Evolutionary conservation across 805 yeast species (phyloP), one percentile per base, ranked within the genome.

Genomic region (Myxozyma neotropica): DNA sequence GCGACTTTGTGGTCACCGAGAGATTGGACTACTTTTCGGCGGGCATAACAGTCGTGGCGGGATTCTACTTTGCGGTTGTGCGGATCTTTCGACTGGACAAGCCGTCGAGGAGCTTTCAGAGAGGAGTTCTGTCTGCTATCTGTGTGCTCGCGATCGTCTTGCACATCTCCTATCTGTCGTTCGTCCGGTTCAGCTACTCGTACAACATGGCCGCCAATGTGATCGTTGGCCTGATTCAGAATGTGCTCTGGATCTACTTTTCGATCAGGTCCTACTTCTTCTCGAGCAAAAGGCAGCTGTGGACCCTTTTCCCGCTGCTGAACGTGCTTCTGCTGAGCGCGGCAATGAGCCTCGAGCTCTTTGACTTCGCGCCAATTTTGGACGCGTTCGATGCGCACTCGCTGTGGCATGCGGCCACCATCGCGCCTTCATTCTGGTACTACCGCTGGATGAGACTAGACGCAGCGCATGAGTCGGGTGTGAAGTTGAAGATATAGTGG

Each of bases 121-220:
- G 85, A 19, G 54, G 60, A 7, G 15, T 71, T 1, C 77, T 85
- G 52, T 72, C 81, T 0, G 45, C 71, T 0, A 57, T 74, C 0
- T 83, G 89, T 54, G 56, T 78, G 0, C 57, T 75, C 0, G 80
- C 87, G 29, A 90, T 88, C 65, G 23, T 77, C 0, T 75, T 77
- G 15, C 99, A 93, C 72, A 77, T 94, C 12, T 70, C 81, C 35
- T 79, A 93, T 61, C 75, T 94, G 35, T 75, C 80, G 46, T 75
- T 81, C 13, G 71, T 81, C 10, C 87, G 86, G 66, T 93, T 97
- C 93, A 87, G 90, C 58, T 93, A 93, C 74, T 86, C 95, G 1
- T 94, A 94, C 72, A 93, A 93, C 74, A 93, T 94, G 98, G 80
- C 82, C 64, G 96, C 94, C 27, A 93, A 94, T 69, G 85, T 94